Evolutionary conservation across 257 asterid genomes (phyloP).

Genomic region (Echium plantagineum): DNA sequence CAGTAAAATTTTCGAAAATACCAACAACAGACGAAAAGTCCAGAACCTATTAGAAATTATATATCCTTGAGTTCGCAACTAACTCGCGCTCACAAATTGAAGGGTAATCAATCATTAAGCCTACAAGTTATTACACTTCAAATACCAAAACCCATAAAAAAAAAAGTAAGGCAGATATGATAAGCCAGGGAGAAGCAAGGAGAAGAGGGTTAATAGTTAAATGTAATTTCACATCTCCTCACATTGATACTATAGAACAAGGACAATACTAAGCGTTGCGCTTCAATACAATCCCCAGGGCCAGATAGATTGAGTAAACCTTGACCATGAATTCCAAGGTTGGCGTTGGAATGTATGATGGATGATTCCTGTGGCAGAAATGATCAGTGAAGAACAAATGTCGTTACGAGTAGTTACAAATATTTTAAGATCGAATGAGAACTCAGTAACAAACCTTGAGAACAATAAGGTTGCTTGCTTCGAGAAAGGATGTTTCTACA

Average conservation of each 20-base stretch:
- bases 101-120: no score
- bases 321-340: conserved; percentile 94
- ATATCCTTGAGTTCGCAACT: no score
- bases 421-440: background rate
- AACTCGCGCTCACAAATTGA: no score
- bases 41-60: no score
- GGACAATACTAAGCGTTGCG: conserved; percentile 82
- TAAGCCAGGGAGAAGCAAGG: background rate
- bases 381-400: conserved; percentile 7
- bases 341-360: conserved; percentile 87
- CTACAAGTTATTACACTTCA: no score
- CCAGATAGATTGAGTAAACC: conserved; percentile 86
- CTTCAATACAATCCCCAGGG: conserved; percentile 93
- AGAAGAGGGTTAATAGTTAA: background rate
- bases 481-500: conserved; percentile 93
- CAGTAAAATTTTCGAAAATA: no score
- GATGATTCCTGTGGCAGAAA: conserved; percentile 57
- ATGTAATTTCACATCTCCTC: conserved; percentile 7
- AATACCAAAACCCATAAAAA: no score
- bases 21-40: no score
- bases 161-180: background rate
- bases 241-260: conserved; percentile 87
- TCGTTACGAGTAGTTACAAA: conserved; percentile 7
- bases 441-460: conserved; percentile 53
- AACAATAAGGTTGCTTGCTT: conserved; percentile 96